phyloP scores from a whole-genome alignment of 2,329 filamentous ascomycete species.

The Blastomyces gilchristii region DNA sequence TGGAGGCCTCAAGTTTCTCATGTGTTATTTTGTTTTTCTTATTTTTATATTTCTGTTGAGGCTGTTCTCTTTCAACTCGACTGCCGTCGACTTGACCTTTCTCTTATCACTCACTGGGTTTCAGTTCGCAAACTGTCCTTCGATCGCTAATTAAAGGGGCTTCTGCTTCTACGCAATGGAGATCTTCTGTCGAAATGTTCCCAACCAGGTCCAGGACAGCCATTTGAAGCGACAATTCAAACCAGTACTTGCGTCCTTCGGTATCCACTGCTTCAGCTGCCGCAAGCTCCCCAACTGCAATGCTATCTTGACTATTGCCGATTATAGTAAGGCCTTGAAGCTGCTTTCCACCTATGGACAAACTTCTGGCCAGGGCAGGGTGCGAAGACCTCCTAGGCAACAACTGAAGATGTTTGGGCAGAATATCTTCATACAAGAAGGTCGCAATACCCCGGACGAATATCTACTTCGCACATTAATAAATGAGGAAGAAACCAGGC shows the following conservation, averaged over 20 bases:
- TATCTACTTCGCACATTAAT: slow-evolving; percentile 14
- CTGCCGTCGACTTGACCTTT: neutral
- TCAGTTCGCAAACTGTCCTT: neutral
- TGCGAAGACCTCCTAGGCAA: slow-evolving; percentile 8
- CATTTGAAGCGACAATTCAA: slow-evolving; percentile 18
- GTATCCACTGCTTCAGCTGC: slow-evolving; percentile 18
- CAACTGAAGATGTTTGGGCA: slow-evolving; percentile 16
- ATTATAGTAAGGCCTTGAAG: slow-evolving; percentile 15
- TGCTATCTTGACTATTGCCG: slow-evolving; percentile 19
- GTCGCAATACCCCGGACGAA: slow-evolving; percentile 15
- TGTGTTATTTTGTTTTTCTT: neutral
- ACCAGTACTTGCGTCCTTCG: slow-evolving; percentile 16
- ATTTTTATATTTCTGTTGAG: neutral
- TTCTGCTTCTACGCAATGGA: slow-evolving; percentile 16
- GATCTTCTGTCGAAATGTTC: slow-evolving; percentile 21
- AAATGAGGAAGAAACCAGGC: slow-evolving; percentile 16
- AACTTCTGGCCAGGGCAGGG: slow-evolving; percentile 1
- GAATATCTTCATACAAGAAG: slow-evolving; percentile 16
- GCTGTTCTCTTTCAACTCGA: neutral
- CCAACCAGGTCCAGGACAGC: slow-evolving; percentile 16
- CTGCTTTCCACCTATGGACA: slow-evolving; percentile 17
- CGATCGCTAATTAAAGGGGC: neutral
- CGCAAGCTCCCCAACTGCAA: slow-evolving; percentile 16
- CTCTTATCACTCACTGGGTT: neutral
- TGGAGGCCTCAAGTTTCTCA: neutral